phyloP scores from a whole-genome alignment of 257 asterid genomes.

The Forsythia suspensa region DNA sequence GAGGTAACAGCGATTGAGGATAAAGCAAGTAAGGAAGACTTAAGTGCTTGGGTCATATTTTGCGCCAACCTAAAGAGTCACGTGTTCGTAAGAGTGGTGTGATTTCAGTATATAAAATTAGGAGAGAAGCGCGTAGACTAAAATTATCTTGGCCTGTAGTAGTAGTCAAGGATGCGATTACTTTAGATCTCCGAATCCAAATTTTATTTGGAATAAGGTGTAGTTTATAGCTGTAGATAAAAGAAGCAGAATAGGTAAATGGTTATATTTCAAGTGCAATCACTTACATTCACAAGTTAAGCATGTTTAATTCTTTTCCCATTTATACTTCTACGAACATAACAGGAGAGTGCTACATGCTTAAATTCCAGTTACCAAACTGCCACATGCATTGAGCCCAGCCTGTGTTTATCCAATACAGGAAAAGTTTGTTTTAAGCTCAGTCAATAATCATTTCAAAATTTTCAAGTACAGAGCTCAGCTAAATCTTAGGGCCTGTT shows the following conservation, averaged over 20 bases:
- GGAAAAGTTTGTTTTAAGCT: too few relatives aligned
- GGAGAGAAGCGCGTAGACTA: neutral
- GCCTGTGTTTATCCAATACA: neutral
- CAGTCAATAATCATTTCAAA: neutral
- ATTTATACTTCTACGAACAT: neutral
- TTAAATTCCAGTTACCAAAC: neutral
- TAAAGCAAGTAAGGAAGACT: neutral
- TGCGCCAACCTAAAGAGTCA: neutral
- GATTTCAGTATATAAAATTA: neutral
- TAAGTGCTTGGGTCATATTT: neutral
- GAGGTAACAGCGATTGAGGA: too few relatives aligned
- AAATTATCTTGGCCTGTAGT: neutral
- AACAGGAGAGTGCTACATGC: neutral
- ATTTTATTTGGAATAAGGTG: neutral
- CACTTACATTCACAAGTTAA: neutral
- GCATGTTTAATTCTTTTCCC: neutral
- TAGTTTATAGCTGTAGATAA: neutral
- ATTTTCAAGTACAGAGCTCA: neutral
- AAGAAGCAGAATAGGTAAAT: neutral
- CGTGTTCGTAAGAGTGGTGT: neutral
- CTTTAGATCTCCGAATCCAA: neutral
- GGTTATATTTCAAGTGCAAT: neutral
- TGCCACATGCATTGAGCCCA: neutral
- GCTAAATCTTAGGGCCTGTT: neutral
- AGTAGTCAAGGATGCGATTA: neutral